A percentile compares a stretch with the other conserved stretches of the same genome.
phyloP scores from a whole-genome alignment of 2,329 filamentous ascomycete species.

The Fusarium ambrosium region DNA sequence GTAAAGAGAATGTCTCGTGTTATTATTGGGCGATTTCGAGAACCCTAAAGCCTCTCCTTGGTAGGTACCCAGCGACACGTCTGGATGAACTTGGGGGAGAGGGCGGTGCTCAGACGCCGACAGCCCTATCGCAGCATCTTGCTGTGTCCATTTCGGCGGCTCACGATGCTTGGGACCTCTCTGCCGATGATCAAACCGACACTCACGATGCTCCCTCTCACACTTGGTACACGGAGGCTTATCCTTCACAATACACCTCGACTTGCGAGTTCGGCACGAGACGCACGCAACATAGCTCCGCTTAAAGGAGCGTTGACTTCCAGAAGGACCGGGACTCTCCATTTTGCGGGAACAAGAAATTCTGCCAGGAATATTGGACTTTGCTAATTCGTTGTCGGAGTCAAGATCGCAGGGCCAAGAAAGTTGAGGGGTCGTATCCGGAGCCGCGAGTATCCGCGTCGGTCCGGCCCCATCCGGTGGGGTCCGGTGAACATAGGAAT shows the following conservation, averaged over 20 bases:
- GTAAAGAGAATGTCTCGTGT: constrained; percentile 10
- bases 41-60: not conserved
- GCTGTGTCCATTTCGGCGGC: constrained; percentile 25
- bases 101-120: too few species aligned
- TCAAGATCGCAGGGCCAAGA: not conserved
- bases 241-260: constrained; percentile 32
- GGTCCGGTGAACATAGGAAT: not conserved
- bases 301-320: constrained; percentile 22
- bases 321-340: constrained; percentile 19
- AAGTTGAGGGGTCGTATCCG: not conserved
- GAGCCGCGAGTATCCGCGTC: constrained; percentile 23
- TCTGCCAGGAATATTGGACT: too few species aligned
- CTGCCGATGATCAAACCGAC: constrained; percentile 25
- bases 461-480: constrained; percentile 18
- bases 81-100: not conserved
- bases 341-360: not conserved
- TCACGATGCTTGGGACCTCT: constrained; percentile 28
- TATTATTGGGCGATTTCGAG: constrained; percentile 9
- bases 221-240: constrained; percentile 37
- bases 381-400: too few species aligned
- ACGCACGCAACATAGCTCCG: constrained; percentile 38
- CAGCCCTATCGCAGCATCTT: not conserved
- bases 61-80: not conserved
- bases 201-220: constrained; percentile 31
- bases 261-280: constrained; percentile 32